Conservation (phyloP, 2,329 filamentous ascomycete genomes). For the Penicillium nordicum region DNA sequence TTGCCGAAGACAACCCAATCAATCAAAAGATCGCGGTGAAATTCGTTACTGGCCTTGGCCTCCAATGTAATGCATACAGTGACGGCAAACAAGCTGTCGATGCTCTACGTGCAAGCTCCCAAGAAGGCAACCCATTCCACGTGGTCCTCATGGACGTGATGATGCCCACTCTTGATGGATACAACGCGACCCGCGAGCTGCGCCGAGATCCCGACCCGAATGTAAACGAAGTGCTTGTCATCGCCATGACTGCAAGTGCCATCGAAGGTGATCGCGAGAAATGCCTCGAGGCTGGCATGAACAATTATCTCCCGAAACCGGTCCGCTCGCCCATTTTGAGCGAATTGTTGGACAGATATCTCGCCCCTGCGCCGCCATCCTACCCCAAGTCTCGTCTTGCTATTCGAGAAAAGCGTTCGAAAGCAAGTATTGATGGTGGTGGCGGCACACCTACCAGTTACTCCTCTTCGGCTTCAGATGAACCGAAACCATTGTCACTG, state of each 20-base stretch:
- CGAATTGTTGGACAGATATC: conserved; percentile 71
- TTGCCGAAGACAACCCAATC: conserved; percentile 92
- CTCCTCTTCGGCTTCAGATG: conserved; percentile 28
- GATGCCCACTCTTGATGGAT: conserved; percentile 91
- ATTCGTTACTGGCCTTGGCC: conserved; percentile 81
- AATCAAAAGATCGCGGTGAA: conserved; percentile 93
- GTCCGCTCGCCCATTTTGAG: conserved; percentile 86
- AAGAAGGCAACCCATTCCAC: conserved; percentile 74
- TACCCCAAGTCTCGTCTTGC: conserved; percentile 32
- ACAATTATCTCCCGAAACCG: conserved; percentile 93
- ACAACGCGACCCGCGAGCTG: conserved; percentile 82
- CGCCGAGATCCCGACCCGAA: conserved; percentile 71
- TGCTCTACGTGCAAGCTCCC: conserved; percentile 70
- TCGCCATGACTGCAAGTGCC: conserved; percentile 94
- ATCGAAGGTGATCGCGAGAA: conserved; percentile 94
- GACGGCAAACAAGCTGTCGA: conserved; percentile 87
- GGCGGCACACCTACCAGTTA: conserved; percentile 24
- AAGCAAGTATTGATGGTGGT: conserved; percentile 29
- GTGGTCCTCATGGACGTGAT: conserved; percentile 94
- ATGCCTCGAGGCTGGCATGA: conserved; percentile 94
- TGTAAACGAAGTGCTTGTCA: conserved; percentile 81
- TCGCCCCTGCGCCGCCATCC: conserved; percentile 50
- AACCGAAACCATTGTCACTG: conserved; percentile 20
- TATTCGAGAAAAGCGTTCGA: conserved; percentile 28
- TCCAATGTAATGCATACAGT: conserved; percentile 82